Percentiles rank a stretch among this genome's conserved stretches.
phyloP scores from a whole-genome alignment of 345 rosid species.

The Ailanthus altissimus region DNA sequence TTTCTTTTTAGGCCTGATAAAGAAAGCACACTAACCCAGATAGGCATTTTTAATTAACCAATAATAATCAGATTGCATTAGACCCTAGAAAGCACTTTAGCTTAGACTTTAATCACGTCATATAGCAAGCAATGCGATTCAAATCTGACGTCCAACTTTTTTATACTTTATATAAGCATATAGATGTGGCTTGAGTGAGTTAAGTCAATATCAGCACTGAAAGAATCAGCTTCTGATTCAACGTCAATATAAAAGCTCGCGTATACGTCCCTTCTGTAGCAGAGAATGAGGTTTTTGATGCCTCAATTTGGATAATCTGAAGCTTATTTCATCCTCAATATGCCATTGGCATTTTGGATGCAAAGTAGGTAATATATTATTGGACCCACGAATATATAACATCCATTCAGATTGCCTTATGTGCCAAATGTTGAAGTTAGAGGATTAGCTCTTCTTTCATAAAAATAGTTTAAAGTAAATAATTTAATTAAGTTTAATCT shows the following conservation, averaged over 20 bases:
- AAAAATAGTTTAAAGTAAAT: too few relatives aligned
- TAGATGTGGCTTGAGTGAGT: not conserved
- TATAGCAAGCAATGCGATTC: conserved; percentile 21
- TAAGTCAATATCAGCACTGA: conserved; percentile 12
- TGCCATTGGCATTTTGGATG: not conserved
- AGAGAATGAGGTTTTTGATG: not conserved
- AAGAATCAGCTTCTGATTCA: conserved; percentile 29
- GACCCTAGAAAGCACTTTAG: not conserved
- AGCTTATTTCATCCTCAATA: not conserved
- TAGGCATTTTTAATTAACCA: not conserved
- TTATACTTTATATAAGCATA: not conserved
- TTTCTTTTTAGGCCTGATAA: not conserved
- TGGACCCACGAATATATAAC: not conserved
- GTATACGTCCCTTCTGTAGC: not conserved
- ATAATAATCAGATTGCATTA: not conserved
- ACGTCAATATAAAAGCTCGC: too few relatives aligned
- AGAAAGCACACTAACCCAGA: not conserved
- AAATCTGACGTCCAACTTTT: conserved; percentile 17
- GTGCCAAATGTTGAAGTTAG: too few relatives aligned
- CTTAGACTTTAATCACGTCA: not conserved
- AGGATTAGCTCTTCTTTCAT: too few relatives aligned
- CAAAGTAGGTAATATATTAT: not conserved
- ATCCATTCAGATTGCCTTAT: too few relatives aligned
- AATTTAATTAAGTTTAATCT: too few relatives aligned
- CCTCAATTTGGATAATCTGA: conserved; percentile 3